These are phyloP conservation scores for Blastomyces parvus DNA, from an alignment of 2,329 filamentous ascomycete species.

Conservation along the genomic window DNA sequence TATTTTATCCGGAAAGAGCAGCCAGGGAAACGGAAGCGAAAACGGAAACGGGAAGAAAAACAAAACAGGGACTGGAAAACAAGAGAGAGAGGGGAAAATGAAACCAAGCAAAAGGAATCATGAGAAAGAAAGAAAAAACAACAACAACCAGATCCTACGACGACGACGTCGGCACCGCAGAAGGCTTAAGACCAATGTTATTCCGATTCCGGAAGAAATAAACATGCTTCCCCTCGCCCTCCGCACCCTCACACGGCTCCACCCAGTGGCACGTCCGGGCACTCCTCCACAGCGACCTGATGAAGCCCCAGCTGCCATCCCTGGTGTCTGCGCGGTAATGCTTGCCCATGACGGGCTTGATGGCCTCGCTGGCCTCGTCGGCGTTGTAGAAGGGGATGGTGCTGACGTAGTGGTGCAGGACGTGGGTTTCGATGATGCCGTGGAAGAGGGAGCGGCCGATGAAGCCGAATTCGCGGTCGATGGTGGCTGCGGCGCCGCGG, in stretches of 20 bases:
- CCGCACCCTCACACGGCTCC: constrained; percentile 73
- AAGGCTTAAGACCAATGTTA: constrained; percentile 52
- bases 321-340: constrained; percentile 82
- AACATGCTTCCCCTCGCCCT: constrained; percentile 72
- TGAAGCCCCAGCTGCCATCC: constrained; percentile 71
- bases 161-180: background rate
- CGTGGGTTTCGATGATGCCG: constrained; percentile 95
- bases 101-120: background rate
- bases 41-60: too few relatives aligned
- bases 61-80: too few relatives aligned
- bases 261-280: constrained; percentile 94
- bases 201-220: constrained; percentile 95
- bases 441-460: constrained; percentile 83
- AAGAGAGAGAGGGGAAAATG: background rate
- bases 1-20: too few relatives aligned
- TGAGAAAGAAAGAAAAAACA: background rate
- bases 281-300: constrained; percentile 70
- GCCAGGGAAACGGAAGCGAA: too few relatives aligned
- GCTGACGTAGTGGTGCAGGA: constrained; percentile 94
- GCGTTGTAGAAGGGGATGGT: constrained; percentile 95
- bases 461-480: constrained; percentile 95
- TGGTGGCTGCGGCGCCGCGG: constrained; percentile 86
- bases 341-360: constrained; percentile 87
- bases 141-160: background rate
- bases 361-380: constrained; percentile 86